A percentile compares a stretch with the other conserved stretches of the same genome.
Conservation (phyloP, 768 basidiomycete species). For the Tulasnella sp. region DNA sequence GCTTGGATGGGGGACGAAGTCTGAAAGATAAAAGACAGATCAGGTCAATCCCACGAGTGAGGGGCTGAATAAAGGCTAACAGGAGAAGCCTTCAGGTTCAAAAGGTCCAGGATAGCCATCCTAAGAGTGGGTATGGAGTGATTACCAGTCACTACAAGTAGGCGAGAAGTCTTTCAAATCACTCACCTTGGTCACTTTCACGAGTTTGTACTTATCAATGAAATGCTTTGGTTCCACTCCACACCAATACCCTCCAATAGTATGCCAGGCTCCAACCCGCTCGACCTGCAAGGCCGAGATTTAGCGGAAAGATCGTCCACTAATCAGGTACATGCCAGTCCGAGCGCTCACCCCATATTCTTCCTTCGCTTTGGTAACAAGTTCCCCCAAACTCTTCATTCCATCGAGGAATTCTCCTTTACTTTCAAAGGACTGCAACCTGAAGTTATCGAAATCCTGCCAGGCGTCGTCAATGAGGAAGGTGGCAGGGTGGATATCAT, state of each 20-base stretch:
- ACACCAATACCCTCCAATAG: constrained; percentile 17
- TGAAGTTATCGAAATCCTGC: constrained; percentile 12
- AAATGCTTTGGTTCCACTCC: constrained; percentile 16
- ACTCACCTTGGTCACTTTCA: constrained; percentile 14
- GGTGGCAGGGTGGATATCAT: constrained; percentile 10
- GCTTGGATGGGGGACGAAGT: constrained; percentile 16
- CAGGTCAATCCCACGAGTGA: not conserved
- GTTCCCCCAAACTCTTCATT: constrained; percentile 6
- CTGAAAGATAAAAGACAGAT: not conserved
- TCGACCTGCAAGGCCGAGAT: not conserved
- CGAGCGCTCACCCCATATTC: constrained; percentile 6
- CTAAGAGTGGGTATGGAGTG: not conserved
- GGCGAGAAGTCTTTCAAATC: not conserved
- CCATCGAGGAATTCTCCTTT: constrained; percentile 15
- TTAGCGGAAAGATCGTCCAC: not conserved
- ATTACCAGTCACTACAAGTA: not conserved
- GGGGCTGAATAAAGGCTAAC: not conserved
- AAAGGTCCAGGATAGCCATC: constrained; percentile 10
- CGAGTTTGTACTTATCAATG: constrained; percentile 13
- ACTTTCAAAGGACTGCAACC: constrained; percentile 15
- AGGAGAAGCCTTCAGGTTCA: constrained; percentile 9
- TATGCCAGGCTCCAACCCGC: constrained; percentile 16
- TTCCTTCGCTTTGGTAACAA: constrained; percentile 11
- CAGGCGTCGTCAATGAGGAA: constrained; percentile 19
- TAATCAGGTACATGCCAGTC: not conserved